Conservation (phyloP, 768 basidiomycete genomes). For the Pisolithus tinctorius region DNA sequence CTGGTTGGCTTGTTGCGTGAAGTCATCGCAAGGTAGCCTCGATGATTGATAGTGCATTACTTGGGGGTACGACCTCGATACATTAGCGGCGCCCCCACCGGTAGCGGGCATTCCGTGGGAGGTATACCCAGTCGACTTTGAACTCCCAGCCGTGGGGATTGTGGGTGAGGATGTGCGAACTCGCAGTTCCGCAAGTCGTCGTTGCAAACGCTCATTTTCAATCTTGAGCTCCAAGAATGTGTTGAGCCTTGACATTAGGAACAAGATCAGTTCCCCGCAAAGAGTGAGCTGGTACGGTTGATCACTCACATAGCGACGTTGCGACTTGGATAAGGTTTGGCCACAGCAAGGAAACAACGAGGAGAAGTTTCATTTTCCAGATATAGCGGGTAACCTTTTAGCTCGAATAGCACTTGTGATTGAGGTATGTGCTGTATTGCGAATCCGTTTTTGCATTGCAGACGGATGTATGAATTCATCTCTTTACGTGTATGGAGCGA, state of each 20-base stretch:
- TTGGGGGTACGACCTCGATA: constrained; percentile 11
- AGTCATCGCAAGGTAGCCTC: constrained; percentile 11
- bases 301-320: constrained; percentile 58
- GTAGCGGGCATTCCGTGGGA: constrained; percentile 21
- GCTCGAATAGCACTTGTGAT: constrained; percentile 60
- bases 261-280: constrained; percentile 1
- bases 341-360: constrained; percentile 67
- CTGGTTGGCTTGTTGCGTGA: constrained; percentile 7
- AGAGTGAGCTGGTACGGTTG: not conserved
- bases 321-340: constrained; percentile 71
- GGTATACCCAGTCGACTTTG: constrained; percentile 18
- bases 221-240: constrained; percentile 78
- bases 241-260: constrained; percentile 45
- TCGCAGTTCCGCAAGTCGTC: constrained; percentile 46
- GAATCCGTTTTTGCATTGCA: constrained; percentile 43
- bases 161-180: constrained; percentile 15
- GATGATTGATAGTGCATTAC: constrained; percentile 5
- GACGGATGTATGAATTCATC: constrained; percentile 52
- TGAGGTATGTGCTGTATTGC: constrained; percentile 18
- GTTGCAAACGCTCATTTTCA: constrained; percentile 77
- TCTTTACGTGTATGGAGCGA: constrained; percentile 45
- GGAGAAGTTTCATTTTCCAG: constrained; percentile 31
- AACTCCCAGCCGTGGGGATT: constrained; percentile 8
- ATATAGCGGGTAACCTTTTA: constrained; percentile 60
- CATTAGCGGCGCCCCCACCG: constrained; percentile 13